Evolutionary conservation across 176 grass and related monocot species (phyloP).

Genomic region (Cenchrus purpureus): DNA sequence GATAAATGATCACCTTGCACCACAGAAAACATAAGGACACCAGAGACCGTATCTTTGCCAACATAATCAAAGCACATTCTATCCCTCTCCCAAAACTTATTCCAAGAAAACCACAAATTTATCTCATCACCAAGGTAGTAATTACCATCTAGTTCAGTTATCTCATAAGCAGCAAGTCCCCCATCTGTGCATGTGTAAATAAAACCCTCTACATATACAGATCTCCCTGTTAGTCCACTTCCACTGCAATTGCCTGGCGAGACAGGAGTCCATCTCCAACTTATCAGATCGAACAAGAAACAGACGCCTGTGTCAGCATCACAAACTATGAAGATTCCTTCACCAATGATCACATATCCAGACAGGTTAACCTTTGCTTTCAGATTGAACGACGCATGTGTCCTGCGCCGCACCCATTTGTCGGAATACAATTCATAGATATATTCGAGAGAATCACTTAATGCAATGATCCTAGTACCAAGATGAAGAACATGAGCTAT

Average conservation of each 20-base stretch:
- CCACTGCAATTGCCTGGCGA: no score
- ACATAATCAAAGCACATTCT: not conserved
- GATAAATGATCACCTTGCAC: not conserved
- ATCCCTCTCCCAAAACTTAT: not conserved
- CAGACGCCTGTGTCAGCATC: not conserved
- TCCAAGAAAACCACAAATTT: not conserved
- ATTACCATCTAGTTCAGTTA: not conserved
- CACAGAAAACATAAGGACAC: slow-evolving; percentile 1
- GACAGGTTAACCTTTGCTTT: not conserved
- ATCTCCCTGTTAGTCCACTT: not conserved
- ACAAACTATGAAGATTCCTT: not conserved
- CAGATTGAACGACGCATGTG: not conserved
- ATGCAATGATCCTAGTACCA: no score
- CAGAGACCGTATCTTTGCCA: not conserved
- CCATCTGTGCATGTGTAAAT: not conserved
- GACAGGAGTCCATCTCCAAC: not conserved
- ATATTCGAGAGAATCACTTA: no score
- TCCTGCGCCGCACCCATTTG: not conserved
- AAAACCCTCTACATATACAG: not conserved
- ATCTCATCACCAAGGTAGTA: not conserved
- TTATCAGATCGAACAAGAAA: not conserved
- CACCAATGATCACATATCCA: not conserved
- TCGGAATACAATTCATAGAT: not conserved
- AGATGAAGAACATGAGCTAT: no score
- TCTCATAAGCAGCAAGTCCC: not conserved